A percentile compares a stretch with the other conserved stretches of the same genome.
Evolutionary conservation across 176 grass and related monocot genomes (phyloP).

Genomic region (Hsuehochloa calcarea): DNA sequence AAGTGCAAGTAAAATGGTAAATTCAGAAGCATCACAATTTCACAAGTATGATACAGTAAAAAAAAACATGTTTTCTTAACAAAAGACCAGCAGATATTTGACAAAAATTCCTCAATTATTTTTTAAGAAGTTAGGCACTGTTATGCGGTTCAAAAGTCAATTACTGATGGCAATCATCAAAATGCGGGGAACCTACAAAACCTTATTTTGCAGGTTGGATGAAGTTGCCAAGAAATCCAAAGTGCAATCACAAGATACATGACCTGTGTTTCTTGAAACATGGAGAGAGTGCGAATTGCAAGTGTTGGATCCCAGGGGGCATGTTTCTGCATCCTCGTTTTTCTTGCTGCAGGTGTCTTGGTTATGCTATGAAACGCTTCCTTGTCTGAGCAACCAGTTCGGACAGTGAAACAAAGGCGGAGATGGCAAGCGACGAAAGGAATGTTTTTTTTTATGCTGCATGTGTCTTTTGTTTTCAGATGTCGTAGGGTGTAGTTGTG

Average conservation of each 20-base stretch:
- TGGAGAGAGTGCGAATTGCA: not conserved
- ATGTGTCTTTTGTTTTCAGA: not conserved
- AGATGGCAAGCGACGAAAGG: not conserved
- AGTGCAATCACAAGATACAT: not conserved
- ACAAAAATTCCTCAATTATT: not conserved
- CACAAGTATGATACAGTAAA: not conserved
- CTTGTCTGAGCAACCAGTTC: not conserved
- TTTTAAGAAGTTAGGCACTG: not conserved
- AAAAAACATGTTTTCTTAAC: not conserved
- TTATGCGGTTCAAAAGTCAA: not conserved
- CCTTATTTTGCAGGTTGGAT: not conserved
- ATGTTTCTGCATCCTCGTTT: not conserved
- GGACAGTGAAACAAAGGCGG: not conserved
- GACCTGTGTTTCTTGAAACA: not conserved
- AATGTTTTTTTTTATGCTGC: not conserved
- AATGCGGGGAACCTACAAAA: not conserved
- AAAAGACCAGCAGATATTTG: not conserved
- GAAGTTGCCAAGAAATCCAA: not conserved
- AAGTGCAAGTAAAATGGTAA: slow-evolving; percentile 4
- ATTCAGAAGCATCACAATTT: not conserved
- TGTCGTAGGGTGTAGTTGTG: not conserved
- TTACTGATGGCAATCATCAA: not conserved
- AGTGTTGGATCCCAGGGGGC: not conserved
- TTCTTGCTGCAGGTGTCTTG: not conserved
- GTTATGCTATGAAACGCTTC: not conserved